Evolutionary conservation across 2,329 filamentous ascomycete genomes (phyloP), one percentile per base, ranked within the genome.

Genomic region (Monilinia laxa): DNA sequence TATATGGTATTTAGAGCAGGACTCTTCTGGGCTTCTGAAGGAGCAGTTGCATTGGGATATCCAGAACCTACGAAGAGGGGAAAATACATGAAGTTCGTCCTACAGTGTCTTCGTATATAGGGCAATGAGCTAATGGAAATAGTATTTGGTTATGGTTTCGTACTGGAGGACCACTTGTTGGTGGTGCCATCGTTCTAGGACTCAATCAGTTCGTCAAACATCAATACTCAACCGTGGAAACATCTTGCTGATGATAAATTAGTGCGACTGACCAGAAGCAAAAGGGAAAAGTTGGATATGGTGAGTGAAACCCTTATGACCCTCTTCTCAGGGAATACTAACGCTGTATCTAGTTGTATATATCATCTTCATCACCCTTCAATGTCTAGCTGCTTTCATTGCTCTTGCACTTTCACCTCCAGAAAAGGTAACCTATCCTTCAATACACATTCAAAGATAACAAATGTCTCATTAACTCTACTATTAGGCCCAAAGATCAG

Each of bases 151-250:
- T 81, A 59, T 76, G 76, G 10, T 79, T 78, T 63, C 76, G 79
- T 25, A 79, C 78, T 28, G 72, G 76, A 5, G 80, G 79, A 0
- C 77, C 78, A 25, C 55, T 67, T 49, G 78, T 85, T 10, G 82
- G 83, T 14, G 82, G 82, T 3, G 78, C 81, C 2, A 83, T 84
- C 68, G 80, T 81, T 25, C 75, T 84, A 2, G 83, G 78, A 0
- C 71, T 84, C 12, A 84, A 68, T 65, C 62, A 64, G 25, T 58
- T 25, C 1, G 55, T 58, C 16, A 12, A 45, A 25, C 11, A 12
- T 20, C 3, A 45, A 14, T 4, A 53, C 54, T 9, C 5, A 23
- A 35, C 40, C 83, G 69, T 74, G 76, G 28, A 7, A 10, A 23
- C 10, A 10, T 31, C 40, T 58, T 58, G 25, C 40, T 58, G 16